Conservation (phyloP, 2,329 filamentous ascomycete species). For the Incumbomyces lentus region DNA sequence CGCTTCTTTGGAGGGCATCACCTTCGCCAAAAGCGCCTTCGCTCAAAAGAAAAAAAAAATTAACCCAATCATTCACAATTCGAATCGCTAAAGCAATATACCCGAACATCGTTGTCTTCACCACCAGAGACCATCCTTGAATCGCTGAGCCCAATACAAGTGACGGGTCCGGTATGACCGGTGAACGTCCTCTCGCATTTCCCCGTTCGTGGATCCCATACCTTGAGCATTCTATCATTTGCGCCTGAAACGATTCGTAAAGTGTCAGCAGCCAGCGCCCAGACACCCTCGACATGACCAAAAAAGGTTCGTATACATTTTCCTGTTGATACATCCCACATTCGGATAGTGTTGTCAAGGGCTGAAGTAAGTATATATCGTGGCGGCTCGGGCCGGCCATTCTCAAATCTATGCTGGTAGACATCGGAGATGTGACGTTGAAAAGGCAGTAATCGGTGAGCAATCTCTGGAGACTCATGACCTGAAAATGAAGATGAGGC, state of each 20-base stretch:
- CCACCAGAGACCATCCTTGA: conserved; percentile 81
- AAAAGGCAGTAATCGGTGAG: neutral
- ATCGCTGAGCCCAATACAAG: conserved; percentile 84
- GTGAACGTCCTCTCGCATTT: conserved; percentile 88
- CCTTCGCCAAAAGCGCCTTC: neutral
- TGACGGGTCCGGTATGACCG: conserved; percentile 82
- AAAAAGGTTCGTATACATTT: conserved; percentile 87
- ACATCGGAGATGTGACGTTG: neutral
- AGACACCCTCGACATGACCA: conserved; percentile 91
- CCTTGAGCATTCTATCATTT: conserved; percentile 90
- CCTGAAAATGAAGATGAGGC: conserved; percentile 3
- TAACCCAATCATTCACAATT: neutral
- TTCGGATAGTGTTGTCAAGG: conserved; percentile 78
- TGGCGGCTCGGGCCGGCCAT: conserved; percentile 60
- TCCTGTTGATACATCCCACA: conserved; percentile 81
- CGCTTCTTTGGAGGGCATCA: neutral
- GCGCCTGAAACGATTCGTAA: conserved; percentile 79
- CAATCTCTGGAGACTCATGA: conserved; percentile 3
- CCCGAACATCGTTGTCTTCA: conserved; percentile 81
- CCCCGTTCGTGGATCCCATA: conserved; percentile 86
- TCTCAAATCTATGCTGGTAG: conserved; percentile 2
- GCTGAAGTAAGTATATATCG: conserved; percentile 89
- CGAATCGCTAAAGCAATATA: conserved; percentile 59
- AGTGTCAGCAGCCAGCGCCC: conserved; percentile 82
- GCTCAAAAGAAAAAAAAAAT: neutral